phyloP scores from a whole-genome alignment of 2,329 filamentous ascomycete species.

The Fusarium sp. region DNA sequence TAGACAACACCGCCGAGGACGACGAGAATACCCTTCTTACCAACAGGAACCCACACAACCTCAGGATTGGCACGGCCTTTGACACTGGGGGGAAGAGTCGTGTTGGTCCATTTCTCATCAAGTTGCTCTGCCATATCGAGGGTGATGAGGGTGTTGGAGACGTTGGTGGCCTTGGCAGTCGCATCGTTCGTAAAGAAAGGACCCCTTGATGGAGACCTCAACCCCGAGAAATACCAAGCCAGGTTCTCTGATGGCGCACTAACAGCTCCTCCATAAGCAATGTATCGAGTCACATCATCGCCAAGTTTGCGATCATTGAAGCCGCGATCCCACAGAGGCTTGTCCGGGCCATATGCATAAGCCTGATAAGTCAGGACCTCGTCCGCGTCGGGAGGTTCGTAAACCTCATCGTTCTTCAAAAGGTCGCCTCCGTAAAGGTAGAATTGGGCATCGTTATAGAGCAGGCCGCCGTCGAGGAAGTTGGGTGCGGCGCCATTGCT shows the following conservation, averaged over 20 bases:
- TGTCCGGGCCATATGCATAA: constrained; percentile 62
- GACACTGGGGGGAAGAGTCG: constrained; percentile 61
- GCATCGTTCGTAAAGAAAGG: constrained; percentile 56
- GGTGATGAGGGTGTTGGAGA: constrained; percentile 69
- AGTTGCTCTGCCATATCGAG: constrained; percentile 68
- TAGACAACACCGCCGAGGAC: constrained; percentile 80
- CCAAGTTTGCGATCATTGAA: constrained; percentile 58
- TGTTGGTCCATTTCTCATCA: constrained; percentile 67
- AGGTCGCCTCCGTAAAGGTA: constrained; percentile 72
- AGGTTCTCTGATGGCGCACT: constrained; percentile 77
- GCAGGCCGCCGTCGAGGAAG: constrained; percentile 72
- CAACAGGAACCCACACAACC: constrained; percentile 82
- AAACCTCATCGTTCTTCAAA: constrained; percentile 49
- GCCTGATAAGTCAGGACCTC: constrained; percentile 63
- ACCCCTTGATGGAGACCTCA: constrained; percentile 63
- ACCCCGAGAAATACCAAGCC: constrained; percentile 77
- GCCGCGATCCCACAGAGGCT: constrained; percentile 55
- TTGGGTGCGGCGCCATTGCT: constrained; percentile 66
- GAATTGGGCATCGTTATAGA: constrained; percentile 73
- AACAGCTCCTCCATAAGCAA: constrained; percentile 72
- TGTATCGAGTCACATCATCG: constrained; percentile 65
- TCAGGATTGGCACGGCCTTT: constrained; percentile 71
- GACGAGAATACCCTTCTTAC: constrained; percentile 79
- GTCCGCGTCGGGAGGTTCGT: constrained; percentile 55
- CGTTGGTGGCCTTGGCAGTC: constrained; percentile 55